Evolutionary conservation across 1,284 basidiomycete species (phyloP), one percentile per base, ranked within the genome.

Genomic region (Tilletiopsis washingtonensis): DNA sequence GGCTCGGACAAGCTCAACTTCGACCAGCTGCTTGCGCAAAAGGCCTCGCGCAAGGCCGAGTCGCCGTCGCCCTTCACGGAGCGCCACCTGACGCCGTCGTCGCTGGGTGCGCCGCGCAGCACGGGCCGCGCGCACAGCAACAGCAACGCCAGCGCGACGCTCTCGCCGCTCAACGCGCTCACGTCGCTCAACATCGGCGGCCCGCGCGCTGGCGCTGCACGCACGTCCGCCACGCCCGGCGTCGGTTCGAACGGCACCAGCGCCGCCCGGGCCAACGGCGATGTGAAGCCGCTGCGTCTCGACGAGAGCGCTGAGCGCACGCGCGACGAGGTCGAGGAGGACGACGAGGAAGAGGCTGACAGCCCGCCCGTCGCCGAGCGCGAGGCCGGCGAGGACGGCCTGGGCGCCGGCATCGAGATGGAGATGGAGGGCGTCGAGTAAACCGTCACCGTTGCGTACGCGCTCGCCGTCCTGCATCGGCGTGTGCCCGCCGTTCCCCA

Each of bases 1-100:
- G 76, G 76, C 25, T 74, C 74, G 19, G 70, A 74, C 39, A 59
- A 64, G 49, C 60, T 75, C 54, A 75, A 76, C 51, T 73, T 68
- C 54, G 69, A 71, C 42, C 67, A 59, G 49, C 66, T 72, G 47
- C 71, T 69, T 62, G 65, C 64, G 15, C 54, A 56, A 37, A 71
- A 67, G 45, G 42, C 36, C 4, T 5, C 15, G 15, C 23, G 42
- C 9, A n/a, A 19, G 23, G 40, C 4, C 40, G 25, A 29, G 5
- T 34, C 11, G 12, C 37, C 43, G n/a, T 7, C 25, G 12, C 29
- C 19, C 24, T 17, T 43, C 37, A n/a, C 25, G 24, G 24, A 26
- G 23, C 9, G 15, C 17, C 27, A 19, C 11, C 7, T 15, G 40
- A 45, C 27, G 3, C 26, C 26, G 27, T 27, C 38, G 37, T 12